Percentiles rank a stretch among this genome's conserved stretches.
These are phyloP conservation scores for Xylariaceae sp. DNA, from an alignment of 2,329 filamentous ascomycete genomes.

Conservation along the genomic window DNA sequence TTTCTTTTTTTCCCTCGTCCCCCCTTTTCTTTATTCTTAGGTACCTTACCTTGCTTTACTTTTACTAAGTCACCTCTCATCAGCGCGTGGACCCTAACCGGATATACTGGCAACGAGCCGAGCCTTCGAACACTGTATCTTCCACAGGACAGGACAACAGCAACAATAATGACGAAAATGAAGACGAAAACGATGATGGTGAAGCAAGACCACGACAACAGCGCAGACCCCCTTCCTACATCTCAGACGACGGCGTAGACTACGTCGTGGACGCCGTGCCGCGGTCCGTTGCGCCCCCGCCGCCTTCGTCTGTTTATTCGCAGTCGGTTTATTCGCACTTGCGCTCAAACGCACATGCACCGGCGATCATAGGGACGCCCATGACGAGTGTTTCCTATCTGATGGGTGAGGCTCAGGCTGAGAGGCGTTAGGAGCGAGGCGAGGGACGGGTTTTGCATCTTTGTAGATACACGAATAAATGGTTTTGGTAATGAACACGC, in stretches of 20 bases:
- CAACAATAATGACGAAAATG: not conserved
- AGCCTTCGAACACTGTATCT: slow-evolving; percentile 25
- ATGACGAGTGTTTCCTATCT: too few species aligned
- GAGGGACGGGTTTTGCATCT: too few species aligned
- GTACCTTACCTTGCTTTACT: not conserved
- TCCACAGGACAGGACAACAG: not conserved
- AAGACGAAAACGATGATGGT: not conserved
- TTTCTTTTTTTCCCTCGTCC: not conserved
- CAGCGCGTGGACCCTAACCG: slow-evolving; percentile 74
- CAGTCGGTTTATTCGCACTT: too few species aligned
- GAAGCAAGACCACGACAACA: slow-evolving; percentile 11
- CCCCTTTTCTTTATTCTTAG: not conserved
- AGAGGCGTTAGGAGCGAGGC: too few species aligned
- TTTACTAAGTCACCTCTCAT: slow-evolving; percentile 7
- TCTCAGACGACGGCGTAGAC: slow-evolving; percentile 66
- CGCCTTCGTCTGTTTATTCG: slow-evolving; percentile 13
- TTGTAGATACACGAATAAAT: too few species aligned
- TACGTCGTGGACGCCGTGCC: slow-evolving; percentile 66
- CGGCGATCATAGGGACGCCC: slow-evolving; percentile 34
- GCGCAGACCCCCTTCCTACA: slow-evolving; percentile 66
- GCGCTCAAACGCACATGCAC: too few species aligned
- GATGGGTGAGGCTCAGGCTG: too few species aligned
- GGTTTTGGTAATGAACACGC: too few species aligned
- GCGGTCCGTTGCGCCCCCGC: slow-evolving; percentile 48
- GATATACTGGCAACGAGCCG: slow-evolving; percentile 72